phyloP scores from a whole-genome alignment of 2,329 filamentous ascomycete species.

The Ilyonectria robusta region DNA sequence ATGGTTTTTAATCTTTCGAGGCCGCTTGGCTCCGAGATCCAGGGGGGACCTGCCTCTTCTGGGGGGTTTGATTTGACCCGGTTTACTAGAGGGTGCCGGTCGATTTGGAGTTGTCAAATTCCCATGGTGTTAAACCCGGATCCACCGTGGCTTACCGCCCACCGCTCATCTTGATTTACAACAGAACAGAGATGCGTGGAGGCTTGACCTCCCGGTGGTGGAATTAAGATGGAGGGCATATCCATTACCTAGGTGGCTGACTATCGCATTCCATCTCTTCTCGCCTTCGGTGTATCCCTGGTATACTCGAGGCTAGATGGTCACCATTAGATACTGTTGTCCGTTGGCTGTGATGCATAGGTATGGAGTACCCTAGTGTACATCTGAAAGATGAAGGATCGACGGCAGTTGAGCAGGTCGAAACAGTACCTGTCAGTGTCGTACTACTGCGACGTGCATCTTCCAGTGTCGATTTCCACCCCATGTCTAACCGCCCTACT shows the following conservation, averaged over 20 bases:
- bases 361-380: neutral
- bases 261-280: neutral
- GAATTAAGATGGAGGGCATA: neutral
- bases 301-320: neutral
- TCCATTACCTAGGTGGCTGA: neutral
- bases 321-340: neutral
- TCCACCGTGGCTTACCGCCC: conserved; percentile 6
- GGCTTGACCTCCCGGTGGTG: neutral
- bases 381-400: neutral
- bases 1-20: conserved; percentile 8
- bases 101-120: conserved; percentile 1
- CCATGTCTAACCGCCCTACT: conserved; percentile 1
- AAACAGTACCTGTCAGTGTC: neutral
- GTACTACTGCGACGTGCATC: neutral
- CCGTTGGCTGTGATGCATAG: neutral
- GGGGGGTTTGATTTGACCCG: neutral
- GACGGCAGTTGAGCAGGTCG: neutral
- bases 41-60: conserved; percentile 4
- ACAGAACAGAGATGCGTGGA: neutral
- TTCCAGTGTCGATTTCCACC: neutral
- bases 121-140: conserved; percentile 5
- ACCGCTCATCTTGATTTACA: conserved; percentile 14
- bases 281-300: neutral
- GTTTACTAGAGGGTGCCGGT: neutral
- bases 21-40: conserved; percentile 12